phyloP scores from a whole-genome alignment of 345 rosid genomes.

The Cardamine occulta region DNA sequence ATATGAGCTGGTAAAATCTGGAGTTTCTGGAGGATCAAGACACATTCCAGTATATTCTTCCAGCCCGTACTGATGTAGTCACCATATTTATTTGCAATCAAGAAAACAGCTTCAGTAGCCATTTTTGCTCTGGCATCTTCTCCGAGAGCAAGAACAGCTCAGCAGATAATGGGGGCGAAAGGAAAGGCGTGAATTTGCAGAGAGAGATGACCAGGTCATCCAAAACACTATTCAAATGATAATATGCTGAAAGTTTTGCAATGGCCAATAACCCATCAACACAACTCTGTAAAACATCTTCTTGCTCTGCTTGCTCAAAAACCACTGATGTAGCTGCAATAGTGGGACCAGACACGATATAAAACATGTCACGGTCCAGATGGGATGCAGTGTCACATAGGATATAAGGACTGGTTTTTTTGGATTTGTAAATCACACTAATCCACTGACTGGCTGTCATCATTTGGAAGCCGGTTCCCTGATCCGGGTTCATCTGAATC shows the following conservation, averaged over 20 bases:
- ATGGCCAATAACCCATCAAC: conserved; percentile 69
- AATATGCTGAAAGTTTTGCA: conserved; percentile 66
- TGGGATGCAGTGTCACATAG: conserved; percentile 52
- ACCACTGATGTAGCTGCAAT: conserved; percentile 78
- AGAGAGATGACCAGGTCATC: conserved; percentile 73
- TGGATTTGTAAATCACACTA: conserved; percentile 65
- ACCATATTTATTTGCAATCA: conserved; percentile 67
- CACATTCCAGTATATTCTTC: conserved; percentile 66
- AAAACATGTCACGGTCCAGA: conserved; percentile 72
- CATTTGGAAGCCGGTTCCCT: conserved; percentile 57
- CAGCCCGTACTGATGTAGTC: conserved; percentile 66
- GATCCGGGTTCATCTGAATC: conserved; percentile 70
- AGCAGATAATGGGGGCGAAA: conserved; percentile 50
- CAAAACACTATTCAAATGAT: conserved; percentile 58
- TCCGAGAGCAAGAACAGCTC: conserved; percentile 62
- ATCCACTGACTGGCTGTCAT: conserved; percentile 76
- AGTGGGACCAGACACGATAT: conserved; percentile 61
- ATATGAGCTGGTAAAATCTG: conserved; percentile 65
- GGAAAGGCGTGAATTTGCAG: conserved; percentile 66
- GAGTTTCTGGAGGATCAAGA: conserved; percentile 64
- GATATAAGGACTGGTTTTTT: conserved; percentile 59
- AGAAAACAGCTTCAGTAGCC: conserved; percentile 67
- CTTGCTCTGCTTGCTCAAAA: conserved; percentile 74
- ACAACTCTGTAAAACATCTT: conserved; percentile 64
- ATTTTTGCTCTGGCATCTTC: conserved; percentile 68